Percentiles rank a stretch among this genome's conserved stretches.
Conservation (phyloP, 108 stramenopile species). For the Nitzschia palea region DNA sequence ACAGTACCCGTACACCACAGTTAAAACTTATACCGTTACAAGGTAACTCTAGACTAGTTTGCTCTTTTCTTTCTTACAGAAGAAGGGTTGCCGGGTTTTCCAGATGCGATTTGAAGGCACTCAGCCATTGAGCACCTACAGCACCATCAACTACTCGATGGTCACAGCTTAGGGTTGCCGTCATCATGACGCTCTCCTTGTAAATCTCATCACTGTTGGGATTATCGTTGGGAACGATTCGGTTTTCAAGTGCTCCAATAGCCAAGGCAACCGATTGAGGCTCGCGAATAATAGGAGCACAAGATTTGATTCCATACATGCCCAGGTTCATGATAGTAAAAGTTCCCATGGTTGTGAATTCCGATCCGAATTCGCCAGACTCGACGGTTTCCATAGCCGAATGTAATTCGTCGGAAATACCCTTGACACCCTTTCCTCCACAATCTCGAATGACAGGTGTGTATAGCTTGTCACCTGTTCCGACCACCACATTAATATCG, state of each 20-base stretch:
- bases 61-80: conserved; percentile 85
- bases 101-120: conserved; percentile 89
- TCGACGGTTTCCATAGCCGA: conserved; percentile 77
- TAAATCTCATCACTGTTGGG: conserved; percentile 76
- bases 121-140: conserved; percentile 90
- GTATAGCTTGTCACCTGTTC: conserved; percentile 95
- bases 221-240: conserved; percentile 78
- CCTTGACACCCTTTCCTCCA: conserved; percentile 68
- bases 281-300: conserved; percentile 98
- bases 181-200: conserved; percentile 80
- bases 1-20: no score
- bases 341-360: conserved; percentile 68
- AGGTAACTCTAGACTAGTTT: no score
- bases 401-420: conserved; percentile 89
- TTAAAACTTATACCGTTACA: no score
- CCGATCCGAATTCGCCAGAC: conserved; percentile 33
- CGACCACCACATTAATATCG: conserved; percentile 98
- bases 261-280: conserved; percentile 99
- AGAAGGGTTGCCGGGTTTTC: conserved; percentile 88
- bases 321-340: conserved; percentile 98
- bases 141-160: conserved; percentile 97
- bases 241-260: conserved; percentile 89
- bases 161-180: conserved; percentile 96
- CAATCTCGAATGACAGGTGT: conserved; percentile 64
- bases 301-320: conserved; percentile 98